Evolutionary conservation across 805 yeast species (phyloP).

Genomic region (Monosporozyma siamensis): DNA sequence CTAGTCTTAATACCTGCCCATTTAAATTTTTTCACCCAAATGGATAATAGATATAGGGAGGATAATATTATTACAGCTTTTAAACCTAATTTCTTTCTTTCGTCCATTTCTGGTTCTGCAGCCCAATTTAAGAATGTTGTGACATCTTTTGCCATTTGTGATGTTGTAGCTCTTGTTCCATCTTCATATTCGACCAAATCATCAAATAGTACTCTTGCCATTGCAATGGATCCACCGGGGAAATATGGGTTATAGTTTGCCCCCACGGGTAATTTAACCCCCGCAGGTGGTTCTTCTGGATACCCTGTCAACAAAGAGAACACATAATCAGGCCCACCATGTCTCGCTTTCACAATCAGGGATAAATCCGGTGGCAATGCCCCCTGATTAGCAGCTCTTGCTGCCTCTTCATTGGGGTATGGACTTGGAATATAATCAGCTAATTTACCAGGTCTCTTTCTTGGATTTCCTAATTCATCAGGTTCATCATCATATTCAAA

Average conservation of each 20-base stretch:
- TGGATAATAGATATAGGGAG: constrained; percentile 67
- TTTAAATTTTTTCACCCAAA: constrained; percentile 95
- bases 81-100: constrained; percentile 92
- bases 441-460: constrained; percentile 95
- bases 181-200: constrained; percentile 97
- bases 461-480: constrained; percentile 96
- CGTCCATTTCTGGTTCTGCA: constrained; percentile 96
- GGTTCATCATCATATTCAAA: constrained; percentile 98
- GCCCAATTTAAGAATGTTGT: constrained; percentile 96
- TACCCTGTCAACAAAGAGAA: constrained; percentile 94
- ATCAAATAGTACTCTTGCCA: constrained; percentile 97
- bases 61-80: constrained; percentile 80
- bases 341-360: constrained; percentile 96
- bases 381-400: constrained; percentile 99
- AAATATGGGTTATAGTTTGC: constrained; percentile 98
- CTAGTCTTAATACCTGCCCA: constrained; percentile 95
- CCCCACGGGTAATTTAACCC: constrained; percentile 87
- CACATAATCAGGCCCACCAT: constrained; percentile 94
- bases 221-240: constrained; percentile 99
- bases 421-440: constrained; percentile 94
- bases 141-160: constrained; percentile 99
- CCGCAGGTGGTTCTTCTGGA: constrained; percentile 98
- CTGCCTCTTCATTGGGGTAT: constrained; percentile 96
- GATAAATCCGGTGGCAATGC: constrained; percentile 98
- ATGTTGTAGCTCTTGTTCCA: constrained; percentile 96